phyloP scores from a whole-genome alignment of 2,329 filamentous ascomycete genomes.

The Setomelanomma holmii region DNA sequence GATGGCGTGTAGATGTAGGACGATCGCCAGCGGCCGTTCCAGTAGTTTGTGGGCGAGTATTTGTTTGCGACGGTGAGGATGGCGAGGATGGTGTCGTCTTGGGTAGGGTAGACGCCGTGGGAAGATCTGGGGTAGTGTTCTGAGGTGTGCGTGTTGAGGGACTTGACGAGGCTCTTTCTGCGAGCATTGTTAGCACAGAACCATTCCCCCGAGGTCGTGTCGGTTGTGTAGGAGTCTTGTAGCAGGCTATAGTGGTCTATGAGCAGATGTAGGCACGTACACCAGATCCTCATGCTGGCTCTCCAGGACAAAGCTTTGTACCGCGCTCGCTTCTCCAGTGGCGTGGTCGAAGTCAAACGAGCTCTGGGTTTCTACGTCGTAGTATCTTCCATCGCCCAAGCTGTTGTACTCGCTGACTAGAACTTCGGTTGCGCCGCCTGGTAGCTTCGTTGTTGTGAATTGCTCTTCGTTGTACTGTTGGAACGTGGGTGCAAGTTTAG shows the following conservation, averaged over 20 bases:
- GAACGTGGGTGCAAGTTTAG: constrained; percentile 81
- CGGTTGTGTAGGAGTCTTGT: too few relatives aligned
- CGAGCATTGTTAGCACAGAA: constrained; percentile 6
- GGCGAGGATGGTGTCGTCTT: constrained; percentile 77
- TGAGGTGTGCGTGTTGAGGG: constrained; percentile 74
- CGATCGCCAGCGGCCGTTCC: constrained; percentile 97
- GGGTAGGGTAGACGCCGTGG: constrained; percentile 81
- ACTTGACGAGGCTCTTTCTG: constrained; percentile 85
- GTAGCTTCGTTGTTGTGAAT: constrained; percentile 86
- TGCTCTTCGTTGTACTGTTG: constrained; percentile 97
- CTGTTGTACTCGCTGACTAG: constrained; percentile 88
- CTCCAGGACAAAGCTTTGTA: constrained; percentile 80
- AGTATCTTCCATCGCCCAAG: constrained; percentile 83
- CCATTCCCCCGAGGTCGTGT: too few relatives aligned
- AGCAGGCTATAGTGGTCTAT: too few relatives aligned
- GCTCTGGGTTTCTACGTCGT: constrained; percentile 84
- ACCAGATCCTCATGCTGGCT: constrained; percentile 79
- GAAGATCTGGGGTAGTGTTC: constrained; percentile 89
- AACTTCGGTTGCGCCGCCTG: constrained; percentile 78
- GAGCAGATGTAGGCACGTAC: constrained; percentile 69
- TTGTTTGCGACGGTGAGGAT: constrained; percentile 92
- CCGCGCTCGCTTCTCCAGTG: constrained; percentile 82
- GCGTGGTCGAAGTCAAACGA: constrained; percentile 89
- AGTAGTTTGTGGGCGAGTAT: constrained; percentile 98
- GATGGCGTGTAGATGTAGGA: constrained; percentile 80